Conservation (phyloP, 2,329 filamentous ascomycete species). For the Fusarium lateritium region DNA sequence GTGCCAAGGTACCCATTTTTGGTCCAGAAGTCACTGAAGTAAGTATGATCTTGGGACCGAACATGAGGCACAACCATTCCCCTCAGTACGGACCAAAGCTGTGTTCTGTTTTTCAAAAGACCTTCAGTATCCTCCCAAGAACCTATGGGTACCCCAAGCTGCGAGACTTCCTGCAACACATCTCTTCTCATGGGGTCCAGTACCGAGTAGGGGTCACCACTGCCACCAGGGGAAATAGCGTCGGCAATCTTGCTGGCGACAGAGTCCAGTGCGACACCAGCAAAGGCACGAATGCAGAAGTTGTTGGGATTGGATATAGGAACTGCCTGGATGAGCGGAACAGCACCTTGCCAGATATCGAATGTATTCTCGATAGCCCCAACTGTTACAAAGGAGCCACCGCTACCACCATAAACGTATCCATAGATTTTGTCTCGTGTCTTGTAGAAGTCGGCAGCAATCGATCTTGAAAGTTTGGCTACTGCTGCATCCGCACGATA, state of each 20-base stretch:
- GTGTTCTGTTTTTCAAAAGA: too few relatives aligned
- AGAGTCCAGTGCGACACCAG: constrained; percentile 6
- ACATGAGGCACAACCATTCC: too few relatives aligned
- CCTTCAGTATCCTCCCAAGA: background rate
- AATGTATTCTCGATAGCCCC: constrained; percentile 38
- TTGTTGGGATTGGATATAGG: constrained; percentile 38
- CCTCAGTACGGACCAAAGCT: too few relatives aligned
- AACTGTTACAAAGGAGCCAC: constrained; percentile 38
- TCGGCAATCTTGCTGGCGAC: background rate
- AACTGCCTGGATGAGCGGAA: constrained; percentile 36
- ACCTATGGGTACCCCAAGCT: background rate
- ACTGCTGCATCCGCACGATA: constrained; percentile 43
- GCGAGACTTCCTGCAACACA: background rate
- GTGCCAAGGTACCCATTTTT: too few relatives aligned
- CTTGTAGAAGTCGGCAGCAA: constrained; percentile 34
- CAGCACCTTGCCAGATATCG: constrained; percentile 43
- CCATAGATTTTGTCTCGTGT: constrained; percentile 29
- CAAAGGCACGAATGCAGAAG: constrained; percentile 21
- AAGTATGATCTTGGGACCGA: background rate
- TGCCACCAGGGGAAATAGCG: background rate
- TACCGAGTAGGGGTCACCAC: background rate
- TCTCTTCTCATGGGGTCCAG: background rate
- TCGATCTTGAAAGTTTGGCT: constrained; percentile 29
- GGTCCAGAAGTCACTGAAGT: background rate
- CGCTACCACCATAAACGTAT: constrained; percentile 43